phyloP scores from a whole-genome alignment of 805 yeast species.

The Metschnikowia shivogae region DNA sequence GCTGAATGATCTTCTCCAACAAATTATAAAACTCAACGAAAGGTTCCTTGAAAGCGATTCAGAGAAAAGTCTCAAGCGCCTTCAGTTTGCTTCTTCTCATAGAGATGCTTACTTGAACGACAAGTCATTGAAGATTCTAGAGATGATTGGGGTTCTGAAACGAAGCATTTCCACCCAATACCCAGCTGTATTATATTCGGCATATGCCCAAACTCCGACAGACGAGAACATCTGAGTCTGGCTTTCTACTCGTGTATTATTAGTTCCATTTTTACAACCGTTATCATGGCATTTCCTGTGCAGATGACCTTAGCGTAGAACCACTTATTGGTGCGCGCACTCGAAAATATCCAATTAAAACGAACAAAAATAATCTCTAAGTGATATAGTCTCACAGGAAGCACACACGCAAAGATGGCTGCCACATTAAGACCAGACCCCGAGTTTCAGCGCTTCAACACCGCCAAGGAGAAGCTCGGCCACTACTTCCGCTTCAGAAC shows the following conservation, averaged over 20 bases:
- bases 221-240: neutral
- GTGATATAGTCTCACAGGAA: neutral
- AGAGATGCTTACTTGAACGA: conserved; percentile 41
- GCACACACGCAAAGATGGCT: conserved; percentile 28
- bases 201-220: conserved; percentile 3
- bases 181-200: conserved; percentile 6
- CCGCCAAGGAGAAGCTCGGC: conserved; percentile 39
- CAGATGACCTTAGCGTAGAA: no score
- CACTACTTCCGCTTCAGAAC: conserved; percentile 41
- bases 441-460: conserved; percentile 38
- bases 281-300: neutral
- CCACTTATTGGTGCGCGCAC: conserved; percentile 14
- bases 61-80: conserved; percentile 19
- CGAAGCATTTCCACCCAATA: neutral
- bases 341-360: conserved; percentile 16
- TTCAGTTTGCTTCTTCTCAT: conserved; percentile 24
- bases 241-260: neutral
- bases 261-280: neutral
- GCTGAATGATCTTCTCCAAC: conserved; percentile 34
- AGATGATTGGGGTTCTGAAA: conserved; percentile 10
- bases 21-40: conserved; percentile 23
- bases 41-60: conserved; percentile 23
- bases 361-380: conserved; percentile 8
- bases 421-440: conserved; percentile 42
- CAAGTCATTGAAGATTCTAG: conserved; percentile 23